Conservation (phyloP, 345 rosid genomes). For the Chamaenerion angustifolium region DNA sequence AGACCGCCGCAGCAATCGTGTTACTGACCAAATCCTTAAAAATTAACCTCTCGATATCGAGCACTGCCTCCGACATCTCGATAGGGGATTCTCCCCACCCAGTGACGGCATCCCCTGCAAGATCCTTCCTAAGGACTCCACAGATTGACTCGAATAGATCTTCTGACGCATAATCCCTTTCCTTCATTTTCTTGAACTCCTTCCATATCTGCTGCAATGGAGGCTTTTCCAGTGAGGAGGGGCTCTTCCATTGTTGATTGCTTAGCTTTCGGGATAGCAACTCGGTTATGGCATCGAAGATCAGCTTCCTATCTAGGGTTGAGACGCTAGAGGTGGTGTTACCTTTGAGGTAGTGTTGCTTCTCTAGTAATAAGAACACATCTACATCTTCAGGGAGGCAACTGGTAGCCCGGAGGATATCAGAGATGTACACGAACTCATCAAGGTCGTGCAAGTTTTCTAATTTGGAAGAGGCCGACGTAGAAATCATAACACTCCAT, state of each 20-base stretch:
- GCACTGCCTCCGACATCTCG: constrained; percentile 63
- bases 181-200: constrained; percentile 44
- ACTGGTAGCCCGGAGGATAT: constrained; percentile 43
- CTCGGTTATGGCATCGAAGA: constrained; percentile 54
- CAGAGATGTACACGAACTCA: constrained; percentile 65
- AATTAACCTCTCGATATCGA: constrained; percentile 67
- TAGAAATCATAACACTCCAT: constrained; percentile 34
- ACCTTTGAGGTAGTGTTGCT: constrained; percentile 54
- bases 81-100: constrained; percentile 55
- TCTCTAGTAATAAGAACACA: constrained; percentile 51
- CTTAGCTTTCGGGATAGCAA: constrained; percentile 37
- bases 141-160: constrained; percentile 53
- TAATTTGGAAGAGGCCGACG: constrained; percentile 6
- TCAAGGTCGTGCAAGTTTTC: constrained; percentile 16
- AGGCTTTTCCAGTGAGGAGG: constrained; percentile 8
- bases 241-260: constrained; percentile 42
- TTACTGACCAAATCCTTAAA: constrained; percentile 81
- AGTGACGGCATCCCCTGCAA: constrained; percentile 50
- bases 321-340: constrained; percentile 25
- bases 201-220: constrained; percentile 48
- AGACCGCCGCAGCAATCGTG: constrained; percentile 43
- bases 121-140: constrained; percentile 63
- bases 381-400: constrained; percentile 43
- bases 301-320: constrained; percentile 47
- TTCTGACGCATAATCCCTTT: constrained; percentile 30